Evolutionary conservation across 345 rosid genomes (phyloP).

Genomic region (Gossypium stocksii): DNA sequence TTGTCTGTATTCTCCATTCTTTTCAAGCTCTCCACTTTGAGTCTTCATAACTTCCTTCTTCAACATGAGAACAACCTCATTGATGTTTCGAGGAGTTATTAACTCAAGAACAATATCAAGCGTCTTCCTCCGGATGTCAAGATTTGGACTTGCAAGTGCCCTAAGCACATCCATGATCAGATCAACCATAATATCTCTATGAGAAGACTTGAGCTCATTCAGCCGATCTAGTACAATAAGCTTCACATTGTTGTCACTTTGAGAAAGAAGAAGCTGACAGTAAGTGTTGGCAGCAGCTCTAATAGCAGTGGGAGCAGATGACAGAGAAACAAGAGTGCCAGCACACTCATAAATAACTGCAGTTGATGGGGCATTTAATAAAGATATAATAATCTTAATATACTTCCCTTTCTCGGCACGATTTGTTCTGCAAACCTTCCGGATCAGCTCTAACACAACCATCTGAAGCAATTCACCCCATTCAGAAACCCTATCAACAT

Average conservation of each 20-base stretch:
- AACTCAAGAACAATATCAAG: constrained; percentile 70
- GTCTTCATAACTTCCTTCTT: constrained; percentile 85
- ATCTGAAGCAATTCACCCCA: constrained; percentile 68
- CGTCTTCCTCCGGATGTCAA: constrained; percentile 67
- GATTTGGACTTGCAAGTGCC: constrained; percentile 72
- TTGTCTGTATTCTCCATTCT: constrained; percentile 74
- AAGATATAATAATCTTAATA: constrained; percentile 56
- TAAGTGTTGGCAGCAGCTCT: constrained; percentile 70
- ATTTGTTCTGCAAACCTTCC: constrained; percentile 57
- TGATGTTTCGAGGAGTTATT: constrained; percentile 63
- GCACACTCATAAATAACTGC: constrained; percentile 67
- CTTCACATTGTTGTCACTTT: constrained; percentile 79
- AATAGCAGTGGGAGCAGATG: constrained; percentile 78
- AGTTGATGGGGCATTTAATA: constrained; percentile 55
- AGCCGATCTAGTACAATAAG: constrained; percentile 72
- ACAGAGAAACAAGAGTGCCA: constrained; percentile 64
- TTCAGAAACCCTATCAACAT: constrained; percentile 52
- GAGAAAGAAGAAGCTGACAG: constrained; percentile 71
- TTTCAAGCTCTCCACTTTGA: constrained; percentile 70
- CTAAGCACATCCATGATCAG: constrained; percentile 76
- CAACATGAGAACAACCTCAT: constrained; percentile 60
- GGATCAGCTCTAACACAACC: constrained; percentile 61
- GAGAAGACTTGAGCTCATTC: constrained; percentile 60
- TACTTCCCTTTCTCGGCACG: constrained; percentile 60
- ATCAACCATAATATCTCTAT: constrained; percentile 70